Conservation (phyloP, 345 rosid genomes). For the Bruguiera gymnorhiza region DNA sequence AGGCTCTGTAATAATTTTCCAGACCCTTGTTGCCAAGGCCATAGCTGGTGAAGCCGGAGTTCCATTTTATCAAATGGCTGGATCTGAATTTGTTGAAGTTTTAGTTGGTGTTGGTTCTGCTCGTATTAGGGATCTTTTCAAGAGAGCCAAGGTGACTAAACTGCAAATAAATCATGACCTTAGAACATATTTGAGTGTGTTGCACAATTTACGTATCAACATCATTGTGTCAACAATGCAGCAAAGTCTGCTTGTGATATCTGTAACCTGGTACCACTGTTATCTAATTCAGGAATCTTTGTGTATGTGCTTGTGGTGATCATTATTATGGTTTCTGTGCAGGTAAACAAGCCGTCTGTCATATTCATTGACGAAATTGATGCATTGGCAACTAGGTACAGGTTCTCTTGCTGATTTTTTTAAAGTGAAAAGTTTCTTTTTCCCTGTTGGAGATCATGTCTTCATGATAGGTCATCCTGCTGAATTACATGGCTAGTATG, state of each 20-base stretch:
- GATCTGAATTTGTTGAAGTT: constrained; percentile 94
- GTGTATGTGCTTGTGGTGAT: constrained; percentile 3
- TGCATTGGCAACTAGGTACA: constrained; percentile 90
- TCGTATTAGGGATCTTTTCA: constrained; percentile 90
- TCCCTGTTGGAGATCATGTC: neutral
- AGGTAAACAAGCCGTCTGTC: constrained; percentile 95
- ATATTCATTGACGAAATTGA: constrained; percentile 94
- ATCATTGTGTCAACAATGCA: neutral
- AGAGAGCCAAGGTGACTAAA: constrained; percentile 82
- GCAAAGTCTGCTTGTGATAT: constrained; percentile 6
- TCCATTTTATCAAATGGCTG: constrained; percentile 98
- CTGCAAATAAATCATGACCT: neutral
- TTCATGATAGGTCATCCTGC: neutral
- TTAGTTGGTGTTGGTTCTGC: constrained; percentile 98
- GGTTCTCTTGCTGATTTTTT: constrained; percentile 1
- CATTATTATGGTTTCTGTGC: constrained; percentile 35
- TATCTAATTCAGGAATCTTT: constrained; percentile 8
- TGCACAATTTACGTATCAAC: neutral
- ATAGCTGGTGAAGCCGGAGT: constrained; percentile 99
- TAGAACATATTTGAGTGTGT: too few relatives aligned
- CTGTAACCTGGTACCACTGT: neutral
- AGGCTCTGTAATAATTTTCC: constrained; percentile 20
- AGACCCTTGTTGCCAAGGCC: constrained; percentile 96
- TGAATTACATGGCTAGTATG: too few relatives aligned
- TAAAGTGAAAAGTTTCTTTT: neutral